These are phyloP conservation scores for Malus sylvestris DNA, from an alignment of 306 rosid species.

Conservation along the genomic window DNA sequence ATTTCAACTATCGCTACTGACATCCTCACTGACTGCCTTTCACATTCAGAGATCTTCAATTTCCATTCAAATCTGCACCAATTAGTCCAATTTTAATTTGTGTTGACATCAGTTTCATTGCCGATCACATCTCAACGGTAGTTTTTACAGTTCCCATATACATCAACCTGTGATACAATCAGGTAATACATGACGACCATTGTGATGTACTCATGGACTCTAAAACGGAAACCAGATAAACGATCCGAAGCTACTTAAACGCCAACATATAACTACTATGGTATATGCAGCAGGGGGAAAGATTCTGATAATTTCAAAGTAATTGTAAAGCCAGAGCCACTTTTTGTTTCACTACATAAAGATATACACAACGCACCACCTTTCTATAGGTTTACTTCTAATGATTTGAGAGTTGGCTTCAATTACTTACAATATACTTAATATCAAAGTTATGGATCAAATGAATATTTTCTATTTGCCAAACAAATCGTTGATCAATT, in stretches of 20 bases:
- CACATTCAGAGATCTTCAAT: background rate
- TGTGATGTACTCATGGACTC: background rate
- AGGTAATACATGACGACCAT: background rate
- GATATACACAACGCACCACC: background rate
- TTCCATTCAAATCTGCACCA: background rate
- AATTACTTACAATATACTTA: background rate
- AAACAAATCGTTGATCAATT: background rate
- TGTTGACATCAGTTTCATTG: background rate
- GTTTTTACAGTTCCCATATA: background rate
- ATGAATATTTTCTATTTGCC: background rate
- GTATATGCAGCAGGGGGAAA: background rate
- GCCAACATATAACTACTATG: background rate
- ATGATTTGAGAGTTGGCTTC: background rate
- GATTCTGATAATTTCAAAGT: background rate
- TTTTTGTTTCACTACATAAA: background rate
- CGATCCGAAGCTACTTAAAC: background rate
- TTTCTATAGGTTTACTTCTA: background rate
- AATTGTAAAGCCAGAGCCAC: background rate
- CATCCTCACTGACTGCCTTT: background rate
- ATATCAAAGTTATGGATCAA: background rate
- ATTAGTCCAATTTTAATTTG: background rate
- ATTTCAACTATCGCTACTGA: background rate
- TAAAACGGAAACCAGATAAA: background rate
- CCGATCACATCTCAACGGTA: background rate
- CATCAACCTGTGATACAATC: background rate